A percentile compares a stretch with the other conserved stretches of the same genome.
These are phyloP conservation scores for Gentiana dahurica DNA, from an alignment of 257 asterid species.

Conservation along the genomic window DNA sequence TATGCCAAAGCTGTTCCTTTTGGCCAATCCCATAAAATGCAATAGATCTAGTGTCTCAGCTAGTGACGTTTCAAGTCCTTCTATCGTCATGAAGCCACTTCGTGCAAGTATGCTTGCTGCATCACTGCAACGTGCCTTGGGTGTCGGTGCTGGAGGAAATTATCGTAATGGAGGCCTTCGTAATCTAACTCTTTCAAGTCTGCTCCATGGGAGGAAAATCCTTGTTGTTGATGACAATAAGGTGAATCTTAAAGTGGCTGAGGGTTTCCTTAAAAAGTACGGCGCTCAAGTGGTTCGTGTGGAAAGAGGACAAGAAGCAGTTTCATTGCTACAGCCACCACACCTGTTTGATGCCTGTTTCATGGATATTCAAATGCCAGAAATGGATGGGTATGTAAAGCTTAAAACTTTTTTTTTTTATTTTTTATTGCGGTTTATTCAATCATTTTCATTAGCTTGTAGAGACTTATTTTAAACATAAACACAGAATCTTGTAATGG, in stretches of 20 bases:
- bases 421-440: not conserved
- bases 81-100: slow-evolving; percentile 57
- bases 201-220: slow-evolving; percentile 69
- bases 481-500: not conserved
- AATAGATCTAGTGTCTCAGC: slow-evolving; percentile 16
- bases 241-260: slow-evolving; percentile 91
- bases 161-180: slow-evolving; percentile 38
- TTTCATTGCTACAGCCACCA: slow-evolving; percentile 58
- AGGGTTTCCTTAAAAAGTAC: slow-evolving; percentile 71
- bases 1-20: slow-evolving; percentile 38
- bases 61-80: slow-evolving; percentile 27
- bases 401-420: not conserved
- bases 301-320: slow-evolving; percentile 67
- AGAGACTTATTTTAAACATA: not conserved
- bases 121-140: slow-evolving; percentile 71
- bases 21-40: slow-evolving; percentile 46
- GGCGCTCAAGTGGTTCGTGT: slow-evolving; percentile 89
- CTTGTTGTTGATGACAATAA: slow-evolving; percentile 81
- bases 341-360: slow-evolving; percentile 93
- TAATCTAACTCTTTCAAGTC: slow-evolving; percentile 40
- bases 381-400: slow-evolving; percentile 77
- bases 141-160: slow-evolving; percentile 42
- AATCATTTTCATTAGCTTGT: no score
- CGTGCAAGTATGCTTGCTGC: slow-evolving; percentile 86
- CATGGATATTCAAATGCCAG: slow-evolving; percentile 99